Conservation (phyloP, 768 basidiomycete species). For the Serendipita sp. region DNA sequence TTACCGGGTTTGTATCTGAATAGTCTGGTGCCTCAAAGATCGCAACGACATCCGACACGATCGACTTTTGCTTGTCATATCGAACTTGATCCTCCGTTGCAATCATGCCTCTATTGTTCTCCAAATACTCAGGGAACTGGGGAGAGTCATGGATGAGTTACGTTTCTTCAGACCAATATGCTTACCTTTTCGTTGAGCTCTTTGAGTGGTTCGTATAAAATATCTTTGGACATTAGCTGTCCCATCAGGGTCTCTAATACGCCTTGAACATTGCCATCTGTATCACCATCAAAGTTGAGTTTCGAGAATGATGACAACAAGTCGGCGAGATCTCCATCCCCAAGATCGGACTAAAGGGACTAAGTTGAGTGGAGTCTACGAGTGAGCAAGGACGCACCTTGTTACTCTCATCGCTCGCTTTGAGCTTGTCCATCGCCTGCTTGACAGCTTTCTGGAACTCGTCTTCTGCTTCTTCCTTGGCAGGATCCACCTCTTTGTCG, state of each 20-base stretch:
- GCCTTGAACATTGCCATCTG: slow-evolving; percentile 30
- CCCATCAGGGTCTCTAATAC: slow-evolving; percentile 71
- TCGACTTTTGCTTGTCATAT: slow-evolving; percentile 42
- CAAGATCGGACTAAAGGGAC: slow-evolving; percentile 9
- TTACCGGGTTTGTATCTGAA: slow-evolving; percentile 34
- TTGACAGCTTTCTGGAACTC: slow-evolving; percentile 55
- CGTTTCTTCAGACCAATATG: background rate
- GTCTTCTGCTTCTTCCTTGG: slow-evolving; percentile 14
- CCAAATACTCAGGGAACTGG: slow-evolving; percentile 66
- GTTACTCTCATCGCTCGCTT: slow-evolving; percentile 42
- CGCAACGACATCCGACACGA: slow-evolving; percentile 40
- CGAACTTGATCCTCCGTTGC: slow-evolving; percentile 42
- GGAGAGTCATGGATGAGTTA: background rate
- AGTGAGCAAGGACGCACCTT: slow-evolving; percentile 22
- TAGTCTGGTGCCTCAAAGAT: slow-evolving; percentile 50
- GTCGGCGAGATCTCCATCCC: background rate
- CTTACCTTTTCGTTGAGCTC: slow-evolving; percentile 57
- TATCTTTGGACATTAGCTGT: slow-evolving; percentile 62
- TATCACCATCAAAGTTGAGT: slow-evolving; percentile 22
- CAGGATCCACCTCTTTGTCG: slow-evolving; percentile 8
- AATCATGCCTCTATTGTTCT: slow-evolving; percentile 35
- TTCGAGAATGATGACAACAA: slow-evolving; percentile 27
- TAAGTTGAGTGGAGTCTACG: background rate
- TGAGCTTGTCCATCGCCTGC: slow-evolving; percentile 58
- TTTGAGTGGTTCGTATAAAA: slow-evolving; percentile 74